A percentile compares a stretch with the other conserved stretches of the same genome.
Conservation (phyloP, 2,329 filamentous ascomycete genomes). For the Tolypocladium tropicale region DNA sequence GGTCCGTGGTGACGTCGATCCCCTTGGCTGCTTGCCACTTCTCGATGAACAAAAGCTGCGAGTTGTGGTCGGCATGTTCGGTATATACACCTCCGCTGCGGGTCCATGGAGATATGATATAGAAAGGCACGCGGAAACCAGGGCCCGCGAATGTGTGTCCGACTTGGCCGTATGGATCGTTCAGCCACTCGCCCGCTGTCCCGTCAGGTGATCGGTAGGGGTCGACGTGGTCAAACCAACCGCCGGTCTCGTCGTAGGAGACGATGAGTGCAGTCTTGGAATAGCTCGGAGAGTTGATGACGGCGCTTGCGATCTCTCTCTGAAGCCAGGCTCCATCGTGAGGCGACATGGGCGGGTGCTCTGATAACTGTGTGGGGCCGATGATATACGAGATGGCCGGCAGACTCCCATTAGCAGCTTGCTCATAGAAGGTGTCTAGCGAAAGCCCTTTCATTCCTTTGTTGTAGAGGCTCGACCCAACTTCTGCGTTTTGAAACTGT, state of each 20-base stretch:
- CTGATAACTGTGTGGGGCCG: slow-evolving; percentile 39
- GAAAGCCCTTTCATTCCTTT: slow-evolving; percentile 35
- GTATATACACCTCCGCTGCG: slow-evolving; percentile 42
- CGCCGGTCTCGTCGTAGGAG: slow-evolving; percentile 37
- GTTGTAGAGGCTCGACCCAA: slow-evolving; percentile 28
- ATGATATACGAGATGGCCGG: slow-evolving; percentile 41
- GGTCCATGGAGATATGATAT: slow-evolving; percentile 46
- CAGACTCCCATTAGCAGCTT: slow-evolving; percentile 38
- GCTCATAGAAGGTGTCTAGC: slow-evolving; percentile 38
- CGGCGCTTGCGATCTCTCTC: slow-evolving; percentile 38
- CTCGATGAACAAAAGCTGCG: slow-evolving; percentile 44
- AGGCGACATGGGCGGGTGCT: slow-evolving; percentile 42
- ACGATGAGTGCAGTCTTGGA: slow-evolving; percentile 36
- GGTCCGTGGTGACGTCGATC: slow-evolving; percentile 23
- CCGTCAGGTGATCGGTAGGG: slow-evolving; percentile 37
- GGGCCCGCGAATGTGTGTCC: slow-evolving; percentile 23
- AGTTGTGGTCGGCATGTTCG: slow-evolving; percentile 44
- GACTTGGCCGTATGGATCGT: slow-evolving; percentile 29
- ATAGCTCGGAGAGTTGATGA: slow-evolving; percentile 38
- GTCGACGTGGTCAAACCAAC: slow-evolving; percentile 44
- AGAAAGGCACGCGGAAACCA: slow-evolving; percentile 40
- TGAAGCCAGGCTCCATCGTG: slow-evolving; percentile 45
- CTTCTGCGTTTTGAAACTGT: slow-evolving; percentile 35
- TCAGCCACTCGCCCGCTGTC: slow-evolving; percentile 40
- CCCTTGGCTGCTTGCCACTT: slow-evolving; percentile 29